Conservation (phyloP, 805 yeast species). For the Kodamaea sagamina region DNA sequence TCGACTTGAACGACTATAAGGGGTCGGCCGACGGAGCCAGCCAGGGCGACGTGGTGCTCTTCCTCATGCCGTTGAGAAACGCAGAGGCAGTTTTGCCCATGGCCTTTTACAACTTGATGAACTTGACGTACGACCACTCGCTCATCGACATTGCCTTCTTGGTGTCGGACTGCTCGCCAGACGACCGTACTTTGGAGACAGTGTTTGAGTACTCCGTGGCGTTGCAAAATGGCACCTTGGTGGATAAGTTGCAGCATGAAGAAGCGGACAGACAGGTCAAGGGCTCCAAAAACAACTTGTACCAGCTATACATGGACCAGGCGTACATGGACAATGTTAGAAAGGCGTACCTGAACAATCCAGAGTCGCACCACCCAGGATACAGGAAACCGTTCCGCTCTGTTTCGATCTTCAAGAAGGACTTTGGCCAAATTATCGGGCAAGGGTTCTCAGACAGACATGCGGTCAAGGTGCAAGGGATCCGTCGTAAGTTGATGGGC, state of each 20-base stretch:
- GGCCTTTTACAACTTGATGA: slow-evolving; percentile 84
- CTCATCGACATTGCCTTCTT: slow-evolving; percentile 78
- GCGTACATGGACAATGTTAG: slow-evolving; percentile 57
- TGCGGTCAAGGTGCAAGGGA: slow-evolving; percentile 83
- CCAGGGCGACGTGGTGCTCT: slow-evolving; percentile 62
- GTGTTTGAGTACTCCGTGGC: slow-evolving; percentile 65
- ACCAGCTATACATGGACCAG: slow-evolving; percentile 68
- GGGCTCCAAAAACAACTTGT: slow-evolving; percentile 59
- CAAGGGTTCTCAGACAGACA: slow-evolving; percentile 84
- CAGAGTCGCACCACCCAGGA: slow-evolving; percentile 55
- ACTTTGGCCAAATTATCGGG: slow-evolving; percentile 82
- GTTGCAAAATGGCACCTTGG: slow-evolving; percentile 69
- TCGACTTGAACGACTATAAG: slow-evolving; percentile 58
- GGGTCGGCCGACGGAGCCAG: slow-evolving; percentile 54
- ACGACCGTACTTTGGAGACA: slow-evolving; percentile 65
- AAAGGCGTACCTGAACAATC: slow-evolving; percentile 57
- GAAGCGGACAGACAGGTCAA: slow-evolving; percentile 36
- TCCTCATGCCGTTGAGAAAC: slow-evolving; percentile 76
- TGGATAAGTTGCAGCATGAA: slow-evolving; percentile 46
- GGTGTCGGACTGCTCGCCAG: slow-evolving; percentile 76
- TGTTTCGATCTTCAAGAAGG: slow-evolving; percentile 77
- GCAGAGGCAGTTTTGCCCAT: slow-evolving; percentile 76
- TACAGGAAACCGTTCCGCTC: slow-evolving; percentile 73
- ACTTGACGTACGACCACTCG: slow-evolving; percentile 79
- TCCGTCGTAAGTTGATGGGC: slow-evolving; percentile 81